These are phyloP conservation scores for Seminavis robusta DNA, from an alignment of 108 stramenopile species.

Conservation along the genomic window DNA sequence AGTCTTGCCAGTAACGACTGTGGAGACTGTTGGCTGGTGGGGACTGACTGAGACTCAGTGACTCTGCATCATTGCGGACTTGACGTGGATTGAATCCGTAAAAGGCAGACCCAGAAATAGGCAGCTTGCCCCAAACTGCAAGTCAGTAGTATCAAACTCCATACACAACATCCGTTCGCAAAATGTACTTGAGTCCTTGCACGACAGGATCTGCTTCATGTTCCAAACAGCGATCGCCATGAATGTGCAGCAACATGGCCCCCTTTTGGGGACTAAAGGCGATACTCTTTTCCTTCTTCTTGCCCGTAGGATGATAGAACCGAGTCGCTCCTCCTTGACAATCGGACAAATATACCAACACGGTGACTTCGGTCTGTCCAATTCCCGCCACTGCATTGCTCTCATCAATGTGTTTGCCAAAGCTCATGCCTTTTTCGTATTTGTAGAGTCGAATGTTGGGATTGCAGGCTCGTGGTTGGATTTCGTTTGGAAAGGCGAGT, in stretches of 20 bases:
- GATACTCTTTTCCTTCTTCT: slow-evolving; percentile 14
- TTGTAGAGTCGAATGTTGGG: slow-evolving; percentile 85
- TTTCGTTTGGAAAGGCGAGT: slow-evolving; percentile 6
- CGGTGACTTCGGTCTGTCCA: slow-evolving; percentile 73
- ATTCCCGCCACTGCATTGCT: slow-evolving; percentile 30
- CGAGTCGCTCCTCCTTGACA: slow-evolving; percentile 71
- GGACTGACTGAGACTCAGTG: no score
- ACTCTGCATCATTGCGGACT: no score
- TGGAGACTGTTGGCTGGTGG: no score
- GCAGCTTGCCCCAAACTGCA: no score
- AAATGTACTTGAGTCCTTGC: slow-evolving; percentile 81
- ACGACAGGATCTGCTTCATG: slow-evolving; percentile 86
- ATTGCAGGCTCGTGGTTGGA: slow-evolving; percentile 67
- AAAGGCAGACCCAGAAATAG: no score
- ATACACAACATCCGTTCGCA: slow-evolving; percentile 75
- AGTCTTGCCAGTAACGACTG: no score
- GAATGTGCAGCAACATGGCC: slow-evolving; percentile 76
- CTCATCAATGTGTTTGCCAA: slow-evolving; percentile 87
- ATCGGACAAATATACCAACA: slow-evolving; percentile 78
- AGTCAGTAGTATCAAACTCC: no score
- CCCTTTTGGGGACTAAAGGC: slow-evolving; percentile 69
- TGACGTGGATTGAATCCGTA: no score
- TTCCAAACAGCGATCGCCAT: slow-evolving; percentile 82
- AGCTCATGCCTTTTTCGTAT: slow-evolving; percentile 75
- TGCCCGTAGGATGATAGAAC: slow-evolving; percentile 50